A percentile compares a stretch with the other conserved stretches of the same genome.
Evolutionary conservation across 257 asterid species (phyloP).

Genomic region (Jasminum sambac): DNA sequence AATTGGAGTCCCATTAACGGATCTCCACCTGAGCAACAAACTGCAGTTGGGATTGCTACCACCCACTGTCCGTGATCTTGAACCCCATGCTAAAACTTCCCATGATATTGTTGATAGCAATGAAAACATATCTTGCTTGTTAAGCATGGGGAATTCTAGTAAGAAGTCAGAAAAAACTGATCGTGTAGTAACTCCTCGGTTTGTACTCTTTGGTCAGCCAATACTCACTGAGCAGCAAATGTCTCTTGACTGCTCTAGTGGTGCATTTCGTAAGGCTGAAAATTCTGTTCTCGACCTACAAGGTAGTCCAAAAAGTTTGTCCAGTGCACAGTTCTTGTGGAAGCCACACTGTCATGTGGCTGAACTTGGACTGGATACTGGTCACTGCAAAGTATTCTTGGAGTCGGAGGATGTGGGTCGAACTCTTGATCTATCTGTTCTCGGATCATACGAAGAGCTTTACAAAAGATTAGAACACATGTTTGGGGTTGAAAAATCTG

Average conservation of each 20-base stretch:
- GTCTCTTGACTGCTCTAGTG: conserved; percentile 44
- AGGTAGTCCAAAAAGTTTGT: conserved; percentile 35
- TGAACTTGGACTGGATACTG: conserved; percentile 57
- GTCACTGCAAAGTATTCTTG: conserved; percentile 91
- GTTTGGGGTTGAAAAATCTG: conserved; percentile 67
- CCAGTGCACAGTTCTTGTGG: conserved; percentile 38
- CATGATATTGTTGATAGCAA: conserved; percentile 33
- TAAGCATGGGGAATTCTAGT: conserved; percentile 64
- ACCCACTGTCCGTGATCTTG: conserved; percentile 50
- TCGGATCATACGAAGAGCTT: conserved; percentile 84
- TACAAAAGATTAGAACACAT: conserved; percentile 61
- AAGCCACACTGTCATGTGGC: conserved; percentile 41
- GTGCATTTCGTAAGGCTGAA: conserved; percentile 34
- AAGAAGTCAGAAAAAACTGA: conserved; percentile 44
- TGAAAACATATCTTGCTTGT: conserved; percentile 69
- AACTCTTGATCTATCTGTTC: conserved; percentile 67
- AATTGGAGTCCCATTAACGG: conserved; percentile 74
- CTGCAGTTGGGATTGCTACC: conserved; percentile 67
- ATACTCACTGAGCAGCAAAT: conserved; percentile 97
- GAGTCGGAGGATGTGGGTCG: conserved; percentile 86
- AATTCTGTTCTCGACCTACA: conserved; percentile 29
- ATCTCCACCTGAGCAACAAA: conserved; percentile 74
- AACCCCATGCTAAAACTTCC: conserved; percentile 46
- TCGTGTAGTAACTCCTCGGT: conserved; percentile 51
- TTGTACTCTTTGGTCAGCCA: conserved; percentile 88